Conservation (phyloP, 345 rosid genomes). For the Dipteronia dyeriana region DNA sequence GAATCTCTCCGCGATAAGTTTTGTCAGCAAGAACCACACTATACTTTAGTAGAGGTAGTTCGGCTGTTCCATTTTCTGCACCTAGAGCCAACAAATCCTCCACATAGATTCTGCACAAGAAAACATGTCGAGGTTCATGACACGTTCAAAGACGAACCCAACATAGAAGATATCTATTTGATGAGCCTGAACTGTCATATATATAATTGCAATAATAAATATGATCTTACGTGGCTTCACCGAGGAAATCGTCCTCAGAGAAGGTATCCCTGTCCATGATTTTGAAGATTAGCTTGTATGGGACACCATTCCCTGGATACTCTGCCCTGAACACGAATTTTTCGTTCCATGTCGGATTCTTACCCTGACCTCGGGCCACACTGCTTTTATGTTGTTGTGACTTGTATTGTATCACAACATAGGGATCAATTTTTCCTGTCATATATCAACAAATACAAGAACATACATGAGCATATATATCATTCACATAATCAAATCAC, state of each 20-base stretch:
- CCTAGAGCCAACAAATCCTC: conserved; percentile 74
- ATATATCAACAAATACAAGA: background rate
- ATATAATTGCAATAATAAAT: background rate
- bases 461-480: background rate
- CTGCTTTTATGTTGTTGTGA: conserved; percentile 68
- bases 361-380: conserved; percentile 68
- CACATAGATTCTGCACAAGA: conserved; percentile 54
- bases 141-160: too few relatives aligned
- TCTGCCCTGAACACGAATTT: conserved; percentile 69
- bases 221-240: conserved; percentile 62
- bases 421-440: conserved; percentile 71
- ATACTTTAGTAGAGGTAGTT: conserved; percentile 56
- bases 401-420: conserved; percentile 71
- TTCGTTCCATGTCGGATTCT: conserved; percentile 73
- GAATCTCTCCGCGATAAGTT: conserved; percentile 65
- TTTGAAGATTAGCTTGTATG: conserved; percentile 59
- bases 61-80: conserved; percentile 67
- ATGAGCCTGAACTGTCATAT: too few relatives aligned
- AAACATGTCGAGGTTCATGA: too few relatives aligned
- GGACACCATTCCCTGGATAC: conserved; percentile 66
- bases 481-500: too few relatives aligned
- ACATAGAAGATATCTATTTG: background rate
- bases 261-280: conserved; percentile 91
- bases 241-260: conserved; percentile 68
- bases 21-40: conserved; percentile 47